Conservation (phyloP, 1,284 basidiomycete genomes). For the Paramarasmius palmivorus region DNA sequence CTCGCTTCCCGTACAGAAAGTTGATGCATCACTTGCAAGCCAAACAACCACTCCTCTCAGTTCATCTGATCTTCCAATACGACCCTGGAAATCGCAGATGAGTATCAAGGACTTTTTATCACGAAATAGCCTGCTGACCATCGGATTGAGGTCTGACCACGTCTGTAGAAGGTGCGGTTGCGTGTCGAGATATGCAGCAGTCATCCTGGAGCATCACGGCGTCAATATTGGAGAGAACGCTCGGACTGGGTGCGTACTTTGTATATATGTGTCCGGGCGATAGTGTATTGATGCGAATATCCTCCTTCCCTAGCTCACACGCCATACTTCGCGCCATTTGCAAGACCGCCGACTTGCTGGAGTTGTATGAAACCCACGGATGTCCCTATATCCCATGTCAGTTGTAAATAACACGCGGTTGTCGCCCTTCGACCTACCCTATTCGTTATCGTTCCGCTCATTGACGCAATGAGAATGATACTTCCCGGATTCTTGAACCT, state of each 20-base stretch:
- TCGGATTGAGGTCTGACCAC: slow-evolving; percentile 76
- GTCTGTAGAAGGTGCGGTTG: slow-evolving; percentile 69
- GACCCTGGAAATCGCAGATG: no score
- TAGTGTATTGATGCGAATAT: slow-evolving; percentile 77
- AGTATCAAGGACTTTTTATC: no score
- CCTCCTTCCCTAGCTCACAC: slow-evolving; percentile 72
- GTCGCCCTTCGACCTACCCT: slow-evolving; percentile 50
- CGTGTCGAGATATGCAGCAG: slow-evolving; percentile 71
- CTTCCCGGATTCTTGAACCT: slow-evolving; percentile 74
- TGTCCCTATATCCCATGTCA: slow-evolving; percentile 46
- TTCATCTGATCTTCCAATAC: slow-evolving; percentile 77
- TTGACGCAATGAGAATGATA: slow-evolving; percentile 83
- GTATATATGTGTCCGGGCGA: slow-evolving; percentile 80
- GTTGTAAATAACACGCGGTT: slow-evolving; percentile 14
- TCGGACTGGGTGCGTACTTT: slow-evolving; percentile 41
- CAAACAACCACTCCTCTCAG: slow-evolving; percentile 76
- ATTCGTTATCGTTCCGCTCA: slow-evolving; percentile 87
- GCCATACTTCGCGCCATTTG: slow-evolving; percentile 87
- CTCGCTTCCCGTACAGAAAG: slow-evolving; percentile 79
- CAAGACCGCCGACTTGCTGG: slow-evolving; percentile 79
- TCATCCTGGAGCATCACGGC: slow-evolving; percentile 54
- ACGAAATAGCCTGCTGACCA: no score
- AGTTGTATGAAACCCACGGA: slow-evolving; percentile 81
- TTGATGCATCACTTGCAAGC: slow-evolving; percentile 80
- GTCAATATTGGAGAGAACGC: neutral